Evolutionary conservation across 2,329 filamentous ascomycete genomes (phyloP), one percentile per base, ranked within the genome.

Genomic region (Coniochaeta sp.): DNA sequence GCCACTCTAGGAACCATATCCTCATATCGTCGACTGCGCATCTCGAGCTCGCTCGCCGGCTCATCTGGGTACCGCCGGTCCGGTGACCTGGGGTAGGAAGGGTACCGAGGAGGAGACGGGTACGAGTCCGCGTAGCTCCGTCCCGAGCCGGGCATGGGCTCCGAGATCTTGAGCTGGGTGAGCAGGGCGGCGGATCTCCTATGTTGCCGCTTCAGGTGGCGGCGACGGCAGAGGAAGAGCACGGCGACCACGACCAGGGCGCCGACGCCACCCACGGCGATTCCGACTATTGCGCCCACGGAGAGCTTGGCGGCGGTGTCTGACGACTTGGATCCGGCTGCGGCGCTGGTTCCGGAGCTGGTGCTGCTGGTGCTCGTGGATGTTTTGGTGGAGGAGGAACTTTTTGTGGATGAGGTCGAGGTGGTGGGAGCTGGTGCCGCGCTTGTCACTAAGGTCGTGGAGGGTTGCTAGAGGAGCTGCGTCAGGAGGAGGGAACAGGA

Each of bases 1-100:
- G 74, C 70, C 53, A 73, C 69, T 42, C 77, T 68, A 26, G 77
- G 77, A 20, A 77, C 59, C 77, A 81, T 78, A 56, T 82, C 79
- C 62, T 82, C 79, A 56, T 82, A 82, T 38, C 77, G 71, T 53
- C 75, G 71, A 3, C 76, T 72, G 54, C 74, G 73, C 60, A 74
- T 67, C 57, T 82, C 77, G 40, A 81, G 67, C 46, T 77, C 75
- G 14, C 65, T 61, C 46, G 67, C 63, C 10, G 68, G 64, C 51
- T 73, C 70, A 52, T 68, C 65, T 18, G 61, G 62, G 42, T 66
- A 64, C n/a, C 10, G n/a, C n/a, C n/a, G n/a, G n/a, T 65, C 65
- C 18, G 61, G 62, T 40, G 66, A 63, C 16, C 65, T 65, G 49
- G 60, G 60, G 53, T 67, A 32, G 30, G n/a, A n/a, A n/a, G 61